Base-by-base conservation (phyloP, 441 rosid species). In the Populus hybrid region DNA sequence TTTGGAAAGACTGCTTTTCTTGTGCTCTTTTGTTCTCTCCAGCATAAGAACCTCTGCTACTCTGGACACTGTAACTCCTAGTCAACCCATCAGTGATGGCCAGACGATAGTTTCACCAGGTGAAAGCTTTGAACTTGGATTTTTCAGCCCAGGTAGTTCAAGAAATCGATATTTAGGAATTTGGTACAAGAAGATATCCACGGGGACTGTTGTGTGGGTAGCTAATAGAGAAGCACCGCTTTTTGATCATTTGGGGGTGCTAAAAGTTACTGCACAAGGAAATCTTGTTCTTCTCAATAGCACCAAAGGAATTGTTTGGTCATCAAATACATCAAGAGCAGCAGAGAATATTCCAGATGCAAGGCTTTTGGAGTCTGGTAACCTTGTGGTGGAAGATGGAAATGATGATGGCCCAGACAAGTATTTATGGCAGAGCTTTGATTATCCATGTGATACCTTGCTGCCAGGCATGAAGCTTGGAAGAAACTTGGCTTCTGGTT, bases 401-500 rank as follows among this genome's bases (percentile, higher is more conserved):
- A 73, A 67, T 20, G 65, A 66, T 23, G 50, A 72, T 6, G 70
- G 34, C 34, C 30, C n/a, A 42, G 75, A 24, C 12, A 32, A 67
- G 4, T 35, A 75, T 73, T 53, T 89, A 2, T 92, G 93, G 93
- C 94, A 87, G 75, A 88, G 92, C 67, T 90, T 91, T 26, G 28
- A 26, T 26, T 26, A 26, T 26, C 2, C 28, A 26, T 26, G 28
- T 26, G 28, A 26, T 26, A 26, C 28, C 28, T 26, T 26, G 59
- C 75, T 91, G 23, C 86, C 93, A 0, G 89, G 76, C 8, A 88
- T 89, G 94, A 91, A 86, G 70, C 81, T 90, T 1, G 94, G 94
- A 14, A 81, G 87, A 88, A 86, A 90, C 80, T 71, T 79, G 9
- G 40, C 32, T 16, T 79, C 81, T 11, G 86, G 86, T 21, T 28